A percentile compares a stretch with the other conserved stretches of the same genome.
Evolutionary conservation across 1,284 basidiomycete genomes (phyloP).

Genomic region (Garcileccinum viscosum): DNA sequence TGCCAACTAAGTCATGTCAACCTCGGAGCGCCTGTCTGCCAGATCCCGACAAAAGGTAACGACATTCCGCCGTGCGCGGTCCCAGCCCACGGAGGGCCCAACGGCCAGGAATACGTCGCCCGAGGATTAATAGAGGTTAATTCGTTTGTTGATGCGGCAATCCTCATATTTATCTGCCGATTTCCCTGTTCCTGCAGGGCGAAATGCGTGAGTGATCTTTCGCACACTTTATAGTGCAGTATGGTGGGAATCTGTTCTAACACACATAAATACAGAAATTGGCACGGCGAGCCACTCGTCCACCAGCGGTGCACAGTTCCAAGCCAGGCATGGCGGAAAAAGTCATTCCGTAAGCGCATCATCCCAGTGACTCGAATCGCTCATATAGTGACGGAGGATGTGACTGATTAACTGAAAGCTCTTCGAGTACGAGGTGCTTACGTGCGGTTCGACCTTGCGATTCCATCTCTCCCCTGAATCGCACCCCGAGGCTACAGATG

Average conservation of each 20-base stretch:
- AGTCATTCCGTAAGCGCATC: slow-evolving; percentile 19
- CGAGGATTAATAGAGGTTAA: slow-evolving; percentile 22
- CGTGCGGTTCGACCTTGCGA: slow-evolving; percentile 28
- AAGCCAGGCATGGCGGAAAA: slow-evolving; percentile 14
- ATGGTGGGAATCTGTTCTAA: not conserved
- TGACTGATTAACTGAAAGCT: slow-evolving; percentile 17
- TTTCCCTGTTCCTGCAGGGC: slow-evolving; percentile 13
- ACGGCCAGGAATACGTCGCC: slow-evolving; percentile 27
- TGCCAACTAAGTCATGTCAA: not conserved
- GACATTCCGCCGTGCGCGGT: slow-evolving; percentile 30
- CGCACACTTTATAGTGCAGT: not conserved
- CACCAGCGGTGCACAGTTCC: slow-evolving; percentile 22
- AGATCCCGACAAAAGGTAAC: slow-evolving; percentile 30
- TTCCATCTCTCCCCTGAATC: slow-evolving; percentile 17
- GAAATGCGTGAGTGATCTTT: slow-evolving; percentile 27
- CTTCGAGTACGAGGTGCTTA: slow-evolving; percentile 34
- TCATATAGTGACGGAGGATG: not conserved
- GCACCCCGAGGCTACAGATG: not conserved
- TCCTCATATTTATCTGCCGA: slow-evolving; percentile 13
- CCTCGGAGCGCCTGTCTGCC: not conserved
- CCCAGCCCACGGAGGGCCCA: slow-evolving; percentile 13
- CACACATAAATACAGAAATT: slow-evolving; percentile 19
- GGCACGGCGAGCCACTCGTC: slow-evolving; percentile 26
- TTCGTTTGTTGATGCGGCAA: not conserved
- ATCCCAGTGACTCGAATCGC: not conserved